A percentile compares a stretch with the other conserved stretches of the same genome.
These are phyloP conservation scores for Tolypocladium amazonense DNA, from an alignment of 2,329 filamentous ascomycete species.

Conservation along the genomic window DNA sequence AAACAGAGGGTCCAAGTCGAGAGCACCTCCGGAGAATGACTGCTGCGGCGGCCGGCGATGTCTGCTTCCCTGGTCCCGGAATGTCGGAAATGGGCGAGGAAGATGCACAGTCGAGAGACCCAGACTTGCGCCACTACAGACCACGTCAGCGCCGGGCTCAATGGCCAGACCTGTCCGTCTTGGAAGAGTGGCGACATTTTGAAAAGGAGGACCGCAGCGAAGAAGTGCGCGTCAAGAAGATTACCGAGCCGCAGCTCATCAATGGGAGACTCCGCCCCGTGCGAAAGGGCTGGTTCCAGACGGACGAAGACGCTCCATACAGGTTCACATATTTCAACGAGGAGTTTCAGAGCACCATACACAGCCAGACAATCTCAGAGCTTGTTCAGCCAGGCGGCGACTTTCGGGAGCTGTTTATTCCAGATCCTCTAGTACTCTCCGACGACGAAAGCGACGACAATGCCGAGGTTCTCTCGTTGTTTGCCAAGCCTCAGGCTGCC, in stretches of 20 bases:
- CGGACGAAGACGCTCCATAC: conserved; percentile 84
- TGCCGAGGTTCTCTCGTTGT: conserved; percentile 21
- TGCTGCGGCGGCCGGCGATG: conserved; percentile 68
- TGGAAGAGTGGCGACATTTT: conserved; percentile 83
- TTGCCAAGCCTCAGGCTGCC: conserved; percentile 12
- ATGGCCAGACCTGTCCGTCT: conserved; percentile 76
- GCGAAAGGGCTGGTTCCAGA: conserved; percentile 70
- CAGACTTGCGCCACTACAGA: conserved; percentile 20
- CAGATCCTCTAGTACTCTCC: conserved; percentile 66
- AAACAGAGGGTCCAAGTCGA: conserved; percentile 11
- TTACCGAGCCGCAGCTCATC: conserved; percentile 86
- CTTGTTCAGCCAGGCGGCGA: conserved; percentile 74
- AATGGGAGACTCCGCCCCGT: conserved; percentile 79
- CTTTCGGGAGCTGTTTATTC: conserved; percentile 83
- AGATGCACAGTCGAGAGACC: conserved; percentile 43
- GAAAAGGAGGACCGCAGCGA: conserved; percentile 80
- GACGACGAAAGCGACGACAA: conserved; percentile 62
- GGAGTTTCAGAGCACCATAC: conserved; percentile 89
- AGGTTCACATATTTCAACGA: conserved; percentile 99
- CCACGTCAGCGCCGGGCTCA: conserved; percentile 53
- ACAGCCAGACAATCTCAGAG: conserved; percentile 91
- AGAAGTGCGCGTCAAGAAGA: conserved; percentile 75
- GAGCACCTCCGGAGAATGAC: conserved; percentile 35
- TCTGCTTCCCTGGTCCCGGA: conserved; percentile 71
- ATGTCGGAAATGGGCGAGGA: conserved; percentile 76